phyloP scores from a whole-genome alignment of 2,329 filamentous ascomycete species.

The Aspergillus sp. region DNA sequence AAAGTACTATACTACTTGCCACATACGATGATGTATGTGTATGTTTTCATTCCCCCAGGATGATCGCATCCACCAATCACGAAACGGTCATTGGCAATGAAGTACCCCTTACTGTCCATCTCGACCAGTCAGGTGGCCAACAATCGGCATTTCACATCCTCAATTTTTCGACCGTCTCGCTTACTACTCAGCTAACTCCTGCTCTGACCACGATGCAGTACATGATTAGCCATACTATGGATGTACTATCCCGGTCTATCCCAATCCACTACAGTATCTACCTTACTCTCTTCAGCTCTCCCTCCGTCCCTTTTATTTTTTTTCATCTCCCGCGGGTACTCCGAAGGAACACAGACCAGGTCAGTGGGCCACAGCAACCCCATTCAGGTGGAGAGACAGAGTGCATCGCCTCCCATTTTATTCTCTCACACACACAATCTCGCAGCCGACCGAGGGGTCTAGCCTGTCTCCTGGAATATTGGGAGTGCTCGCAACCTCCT shows the following conservation, averaged over 20 bases:
- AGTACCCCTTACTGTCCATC: not conserved
- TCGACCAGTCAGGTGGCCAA: constrained; percentile 5
- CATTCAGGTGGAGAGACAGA: not conserved
- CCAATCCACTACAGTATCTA: not conserved
- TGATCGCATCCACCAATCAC: not conserved
- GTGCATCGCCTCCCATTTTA: not conserved
- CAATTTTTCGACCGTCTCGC: not conserved
- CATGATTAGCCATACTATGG: no score
- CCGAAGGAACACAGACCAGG: not conserved
- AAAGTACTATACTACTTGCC: no score
- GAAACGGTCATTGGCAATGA: constrained; percentile 1
- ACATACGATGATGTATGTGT: no score
- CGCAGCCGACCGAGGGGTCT: not conserved
- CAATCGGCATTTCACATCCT: not conserved
- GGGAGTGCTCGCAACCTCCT: not conserved
- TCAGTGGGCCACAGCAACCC: not conserved
- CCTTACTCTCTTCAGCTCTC: not conserved
- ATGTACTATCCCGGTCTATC: not conserved
- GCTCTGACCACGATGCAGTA: not conserved
- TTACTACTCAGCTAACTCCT: not conserved
- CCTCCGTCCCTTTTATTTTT: not conserved
- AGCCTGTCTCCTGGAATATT: not conserved
- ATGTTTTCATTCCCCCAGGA: not conserved
- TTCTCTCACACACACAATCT: not conserved
- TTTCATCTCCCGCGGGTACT: not conserved